These are phyloP conservation scores for Tetrahymena elliotti DNA, from an alignment of 73 alveolate genomes.

Conservation along the genomic window DNA sequence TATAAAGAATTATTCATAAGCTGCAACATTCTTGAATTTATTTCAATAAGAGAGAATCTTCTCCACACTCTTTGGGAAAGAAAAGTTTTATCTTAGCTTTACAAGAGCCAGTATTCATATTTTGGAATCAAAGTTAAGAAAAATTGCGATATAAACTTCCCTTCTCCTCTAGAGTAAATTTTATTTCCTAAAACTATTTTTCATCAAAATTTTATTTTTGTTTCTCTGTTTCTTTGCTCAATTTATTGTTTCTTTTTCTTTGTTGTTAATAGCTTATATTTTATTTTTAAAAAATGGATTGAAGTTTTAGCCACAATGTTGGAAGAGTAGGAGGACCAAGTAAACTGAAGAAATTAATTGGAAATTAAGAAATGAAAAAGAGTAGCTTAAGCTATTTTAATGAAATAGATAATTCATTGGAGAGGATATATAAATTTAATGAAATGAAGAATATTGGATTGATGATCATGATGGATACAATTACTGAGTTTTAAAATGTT, in stretches of 20 bases:
- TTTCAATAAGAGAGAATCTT: not conserved
- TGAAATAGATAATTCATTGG: not conserved
- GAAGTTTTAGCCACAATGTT: not conserved
- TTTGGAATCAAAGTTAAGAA: not conserved
- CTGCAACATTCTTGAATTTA: not conserved
- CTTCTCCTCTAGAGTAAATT: not conserved
- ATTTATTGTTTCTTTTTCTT: not conserved
- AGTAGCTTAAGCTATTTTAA: not conserved
- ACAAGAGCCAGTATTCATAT: not conserved
- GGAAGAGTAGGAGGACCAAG: not conserved
- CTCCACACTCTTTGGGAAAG: not conserved
- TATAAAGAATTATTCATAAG: not conserved
- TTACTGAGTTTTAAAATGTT: not conserved
- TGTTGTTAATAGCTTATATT: no score
- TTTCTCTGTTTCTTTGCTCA: not conserved
- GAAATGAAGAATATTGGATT: not conserved
- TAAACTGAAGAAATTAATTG: not conserved
- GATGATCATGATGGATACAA: not conserved
- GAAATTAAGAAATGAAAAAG: not conserved
- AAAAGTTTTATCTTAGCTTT: not conserved
- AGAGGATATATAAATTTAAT: not conserved
- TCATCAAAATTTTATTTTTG: not conserved
- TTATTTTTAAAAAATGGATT: no score
- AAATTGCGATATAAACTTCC: not conserved
- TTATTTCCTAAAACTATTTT: not conserved